Conservation (phyloP, 208 protist species). For the Leishmania lainsoni region DNA sequence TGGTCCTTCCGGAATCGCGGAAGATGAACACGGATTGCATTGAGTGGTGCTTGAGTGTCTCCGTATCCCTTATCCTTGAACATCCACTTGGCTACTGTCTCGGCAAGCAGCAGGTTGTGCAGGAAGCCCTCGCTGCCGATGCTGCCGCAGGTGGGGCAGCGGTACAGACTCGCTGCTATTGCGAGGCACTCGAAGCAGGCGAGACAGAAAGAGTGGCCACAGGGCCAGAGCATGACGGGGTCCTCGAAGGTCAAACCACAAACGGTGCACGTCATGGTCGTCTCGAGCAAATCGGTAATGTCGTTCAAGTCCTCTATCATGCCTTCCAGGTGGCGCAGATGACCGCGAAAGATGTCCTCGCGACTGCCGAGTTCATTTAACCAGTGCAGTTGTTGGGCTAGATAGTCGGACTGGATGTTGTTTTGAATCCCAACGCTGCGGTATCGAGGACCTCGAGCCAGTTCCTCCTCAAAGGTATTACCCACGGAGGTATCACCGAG, state of each 20-base stretch:
- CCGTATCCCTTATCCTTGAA: constrained; percentile 88
- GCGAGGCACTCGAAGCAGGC: constrained; percentile 80
- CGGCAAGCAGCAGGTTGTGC: constrained; percentile 80
- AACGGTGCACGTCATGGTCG: constrained; percentile 72
- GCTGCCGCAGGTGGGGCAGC: constrained; percentile 83
- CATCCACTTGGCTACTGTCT: constrained; percentile 90
- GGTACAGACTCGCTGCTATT: constrained; percentile 83
- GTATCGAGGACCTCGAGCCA: constrained; percentile 80
- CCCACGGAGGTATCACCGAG: constrained; percentile 78
- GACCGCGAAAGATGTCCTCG: constrained; percentile 65
- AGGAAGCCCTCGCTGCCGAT: constrained; percentile 88
- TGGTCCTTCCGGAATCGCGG: constrained; percentile 67
- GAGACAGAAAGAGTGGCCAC: constrained; percentile 83
- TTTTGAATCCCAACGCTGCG: constrained; percentile 84
- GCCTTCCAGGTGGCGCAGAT: constrained; percentile 64
- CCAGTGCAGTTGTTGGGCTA: constrained; percentile 80
- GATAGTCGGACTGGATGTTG: constrained; percentile 78
- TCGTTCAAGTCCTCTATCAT: constrained; percentile 85
- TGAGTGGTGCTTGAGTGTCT: constrained; percentile 75
- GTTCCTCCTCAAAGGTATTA: constrained; percentile 78
- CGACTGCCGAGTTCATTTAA: constrained; percentile 55
- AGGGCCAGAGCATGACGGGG: constrained; percentile 87
- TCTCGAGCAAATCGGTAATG: constrained; percentile 82
- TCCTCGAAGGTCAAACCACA: constrained; percentile 83
- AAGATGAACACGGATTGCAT: constrained; percentile 76